Conservation (phyloP, 73 alveolate genomes). For the Strombidium stylifer region DNA sequence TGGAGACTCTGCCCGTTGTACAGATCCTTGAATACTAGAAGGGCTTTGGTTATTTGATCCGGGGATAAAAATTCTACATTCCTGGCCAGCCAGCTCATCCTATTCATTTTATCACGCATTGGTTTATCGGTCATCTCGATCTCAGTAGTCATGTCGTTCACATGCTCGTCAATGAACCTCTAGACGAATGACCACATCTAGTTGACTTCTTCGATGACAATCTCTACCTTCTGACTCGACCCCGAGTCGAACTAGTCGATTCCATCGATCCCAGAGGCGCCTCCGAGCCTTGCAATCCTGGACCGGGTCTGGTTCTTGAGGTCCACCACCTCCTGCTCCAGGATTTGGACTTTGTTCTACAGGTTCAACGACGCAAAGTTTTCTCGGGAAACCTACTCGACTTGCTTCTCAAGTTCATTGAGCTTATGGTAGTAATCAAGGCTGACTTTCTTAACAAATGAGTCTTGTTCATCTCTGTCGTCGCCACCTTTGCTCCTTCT, state of each 20-base stretch:
- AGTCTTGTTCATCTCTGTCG: slow-evolving; percentile 8
- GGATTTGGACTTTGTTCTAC: slow-evolving; percentile 17
- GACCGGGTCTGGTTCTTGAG: slow-evolving; percentile 12
- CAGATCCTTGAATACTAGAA: slow-evolving; percentile 35
- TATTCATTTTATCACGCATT: slow-evolving; percentile 20
- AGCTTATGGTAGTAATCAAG: slow-evolving; percentile 23
- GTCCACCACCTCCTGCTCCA: slow-evolving; percentile 36
- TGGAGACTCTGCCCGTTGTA: slow-evolving; percentile 9
- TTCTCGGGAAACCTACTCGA: slow-evolving; percentile 6
- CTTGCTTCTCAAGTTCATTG: slow-evolving; percentile 21
- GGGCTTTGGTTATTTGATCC: slow-evolving; percentile 33
- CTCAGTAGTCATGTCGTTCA: slow-evolving; percentile 21
- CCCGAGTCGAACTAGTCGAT: slow-evolving; percentile 6
- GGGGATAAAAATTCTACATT: slow-evolving; percentile 52
- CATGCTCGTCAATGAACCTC: slow-evolving; percentile 49
- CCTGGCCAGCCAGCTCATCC: slow-evolving; percentile 40
- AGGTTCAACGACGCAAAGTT: slow-evolving; percentile 9
- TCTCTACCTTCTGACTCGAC: slow-evolving; percentile 22
- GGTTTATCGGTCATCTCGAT: slow-evolving; percentile 12
- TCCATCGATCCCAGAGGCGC: neutral
- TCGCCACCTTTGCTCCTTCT: slow-evolving; percentile 15
- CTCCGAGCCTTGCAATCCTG: neutral
- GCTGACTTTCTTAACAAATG: slow-evolving; percentile 29
- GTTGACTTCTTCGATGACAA: slow-evolving; percentile 40
- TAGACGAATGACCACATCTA: slow-evolving; percentile 35